These are phyloP conservation scores for Gnomoniopsis smithogilvyi DNA, from an alignment of 2,329 filamentous ascomycete species.

Conservation along the genomic window DNA sequence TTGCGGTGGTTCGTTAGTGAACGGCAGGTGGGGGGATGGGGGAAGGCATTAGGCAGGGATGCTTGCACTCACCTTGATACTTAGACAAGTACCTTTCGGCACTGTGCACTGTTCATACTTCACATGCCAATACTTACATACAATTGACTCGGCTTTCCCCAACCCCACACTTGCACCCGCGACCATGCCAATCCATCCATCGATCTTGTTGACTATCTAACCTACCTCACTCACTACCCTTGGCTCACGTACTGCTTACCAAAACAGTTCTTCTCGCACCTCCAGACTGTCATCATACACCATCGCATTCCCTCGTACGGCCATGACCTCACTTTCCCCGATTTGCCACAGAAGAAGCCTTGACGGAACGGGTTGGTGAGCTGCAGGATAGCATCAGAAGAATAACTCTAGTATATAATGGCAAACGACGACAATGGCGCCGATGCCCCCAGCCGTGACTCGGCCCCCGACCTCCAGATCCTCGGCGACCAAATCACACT, in stretches of 20 bases:
- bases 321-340: background rate
- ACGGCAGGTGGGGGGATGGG: too few relatives aligned
- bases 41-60: too few relatives aligned
- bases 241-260: too few relatives aligned
- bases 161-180: too few relatives aligned
- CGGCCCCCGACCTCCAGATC: conserved; percentile 75
- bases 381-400: background rate
- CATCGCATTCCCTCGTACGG: background rate
- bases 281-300: background rate
- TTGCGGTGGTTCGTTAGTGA: too few relatives aligned
- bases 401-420: conserved; percentile 29
- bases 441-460: conserved; percentile 40
- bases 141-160: too few relatives aligned
- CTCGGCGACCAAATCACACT: conserved; percentile 71
- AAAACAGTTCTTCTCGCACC: background rate
- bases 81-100: too few relatives aligned
- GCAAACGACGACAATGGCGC: conserved; percentile 23
- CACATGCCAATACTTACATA: too few relatives aligned
- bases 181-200: background rate
- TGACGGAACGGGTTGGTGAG: background rate
- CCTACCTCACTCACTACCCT: background rate
- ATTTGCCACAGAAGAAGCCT: too few relatives aligned
- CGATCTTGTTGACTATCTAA: background rate
- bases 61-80: too few relatives aligned
- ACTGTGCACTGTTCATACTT: too few relatives aligned